phyloP scores from a whole-genome alignment of 768 basidiomycete genomes.

The Dentipellis sp. region DNA sequence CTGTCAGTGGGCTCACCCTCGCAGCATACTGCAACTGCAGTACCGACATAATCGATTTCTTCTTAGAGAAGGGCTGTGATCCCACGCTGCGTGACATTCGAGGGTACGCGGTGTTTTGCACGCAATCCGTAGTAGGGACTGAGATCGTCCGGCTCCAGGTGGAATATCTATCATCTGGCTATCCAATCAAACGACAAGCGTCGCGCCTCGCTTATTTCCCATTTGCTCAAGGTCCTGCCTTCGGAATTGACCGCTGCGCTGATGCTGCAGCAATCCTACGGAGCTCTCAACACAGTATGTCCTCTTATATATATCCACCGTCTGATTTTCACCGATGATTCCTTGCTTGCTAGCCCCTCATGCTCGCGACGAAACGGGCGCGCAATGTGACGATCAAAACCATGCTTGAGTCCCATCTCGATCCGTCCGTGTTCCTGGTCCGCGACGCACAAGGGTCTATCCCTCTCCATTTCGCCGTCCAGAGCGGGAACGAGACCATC shows the following conservation, averaged over 20 bases:
- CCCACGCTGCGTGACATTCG: constrained; percentile 32
- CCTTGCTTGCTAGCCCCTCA: constrained; percentile 35
- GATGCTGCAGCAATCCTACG: constrained; percentile 37
- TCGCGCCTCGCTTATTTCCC: constrained; percentile 24
- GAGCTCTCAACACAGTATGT: constrained; percentile 35
- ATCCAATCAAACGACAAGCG: constrained; percentile 19
- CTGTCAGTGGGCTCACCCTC: constrained; percentile 35
- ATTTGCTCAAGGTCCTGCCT: constrained; percentile 43
- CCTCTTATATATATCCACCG: constrained; percentile 7
- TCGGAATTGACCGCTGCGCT: constrained; percentile 34
- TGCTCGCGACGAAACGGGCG: constrained; percentile 35
- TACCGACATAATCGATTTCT: constrained; percentile 35
- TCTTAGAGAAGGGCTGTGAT: constrained; percentile 38
- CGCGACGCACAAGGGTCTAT: constrained; percentile 42
- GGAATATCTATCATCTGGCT: constrained; percentile 48
- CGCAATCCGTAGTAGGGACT: not conserved
- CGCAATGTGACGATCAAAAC: constrained; percentile 20
- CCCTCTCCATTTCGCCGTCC: constrained; percentile 41
- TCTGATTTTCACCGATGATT: not conserved
- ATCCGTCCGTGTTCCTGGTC: constrained; percentile 23
- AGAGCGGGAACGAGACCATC: constrained; percentile 25
- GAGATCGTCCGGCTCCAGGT: constrained; percentile 24
- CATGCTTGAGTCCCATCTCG: constrained; percentile 30
- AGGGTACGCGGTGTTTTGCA: constrained; percentile 28
- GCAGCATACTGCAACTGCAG: constrained; percentile 25